phyloP scores from a whole-genome alignment of 2,329 filamentous ascomycete genomes.

The Talaromyces piceae region DNA sequence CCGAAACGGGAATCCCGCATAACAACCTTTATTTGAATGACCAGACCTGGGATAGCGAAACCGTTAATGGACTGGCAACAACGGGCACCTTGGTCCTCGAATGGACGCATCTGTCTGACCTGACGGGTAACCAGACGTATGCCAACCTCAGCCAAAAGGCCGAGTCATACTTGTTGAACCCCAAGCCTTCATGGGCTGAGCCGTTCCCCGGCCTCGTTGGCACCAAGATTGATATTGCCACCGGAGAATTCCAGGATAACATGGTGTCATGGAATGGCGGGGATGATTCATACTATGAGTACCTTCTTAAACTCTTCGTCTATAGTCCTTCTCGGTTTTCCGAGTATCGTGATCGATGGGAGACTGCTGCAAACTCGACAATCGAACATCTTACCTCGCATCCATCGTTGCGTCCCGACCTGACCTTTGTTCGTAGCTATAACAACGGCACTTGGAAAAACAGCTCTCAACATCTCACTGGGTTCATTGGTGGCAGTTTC shows the following conservation, averaged over 20 bases:
- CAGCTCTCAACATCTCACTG: conserved; percentile 53
- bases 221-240: conserved; percentile 54
- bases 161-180: conserved; percentile 62
- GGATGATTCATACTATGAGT: conserved; percentile 78
- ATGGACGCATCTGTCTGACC: conserved; percentile 71
- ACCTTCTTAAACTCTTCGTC: conserved; percentile 83
- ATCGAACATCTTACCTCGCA: conserved; percentile 64
- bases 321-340: conserved; percentile 62
- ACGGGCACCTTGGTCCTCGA: conserved; percentile 74
- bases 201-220: conserved; percentile 76
- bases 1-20: conserved; percentile 63
- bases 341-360: conserved; percentile 65
- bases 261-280: conserved; percentile 69
- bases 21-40: conserved; percentile 58
- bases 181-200: conserved; percentile 54
- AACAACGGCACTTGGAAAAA: conserved; percentile 24
- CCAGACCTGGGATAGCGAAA: conserved; percentile 41
- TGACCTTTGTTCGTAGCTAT: conserved; percentile 54
- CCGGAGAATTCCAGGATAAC: conserved; percentile 60
- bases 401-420: conserved; percentile 56
- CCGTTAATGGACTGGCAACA: conserved; percentile 64
- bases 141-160: conserved; percentile 57
- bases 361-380: conserved; percentile 65
- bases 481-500: conserved; percentile 79
- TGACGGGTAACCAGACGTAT: conserved; percentile 62